These are phyloP conservation scores for Chaetomium sp. DNA, from an alignment of 2,329 filamentous ascomycete species.

Conservation along the genomic window DNA sequence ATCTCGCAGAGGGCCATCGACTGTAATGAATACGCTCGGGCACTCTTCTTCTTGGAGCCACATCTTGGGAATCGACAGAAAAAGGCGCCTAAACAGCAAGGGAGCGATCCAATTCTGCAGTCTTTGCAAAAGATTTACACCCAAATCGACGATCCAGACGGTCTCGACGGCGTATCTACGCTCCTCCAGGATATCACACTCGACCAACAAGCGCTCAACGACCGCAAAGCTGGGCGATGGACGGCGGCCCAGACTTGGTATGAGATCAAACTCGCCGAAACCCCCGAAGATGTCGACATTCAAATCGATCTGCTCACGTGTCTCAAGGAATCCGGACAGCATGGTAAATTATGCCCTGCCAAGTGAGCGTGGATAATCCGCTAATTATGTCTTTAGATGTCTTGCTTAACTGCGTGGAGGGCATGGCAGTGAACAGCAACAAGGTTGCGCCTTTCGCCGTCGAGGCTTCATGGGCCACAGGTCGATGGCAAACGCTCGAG, in stretches of 20 bases:
- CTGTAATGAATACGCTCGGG: conserved; percentile 86
- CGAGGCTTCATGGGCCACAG: conserved; percentile 87
- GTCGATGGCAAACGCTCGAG: conserved; percentile 69
- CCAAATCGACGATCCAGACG: conserved; percentile 95
- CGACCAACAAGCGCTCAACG: conserved; percentile 86
- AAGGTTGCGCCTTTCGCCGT: conserved; percentile 75
- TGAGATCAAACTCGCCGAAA: conserved; percentile 76
- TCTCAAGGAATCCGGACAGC: conserved; percentile 89
- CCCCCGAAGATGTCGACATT: conserved; percentile 67
- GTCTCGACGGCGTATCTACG: conserved; percentile 87
- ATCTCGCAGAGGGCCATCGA: conserved; percentile 79
- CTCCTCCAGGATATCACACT: conserved; percentile 82
- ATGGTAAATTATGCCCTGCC: conserved; percentile 52
- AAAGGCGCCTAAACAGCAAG: conserved; percentile 39
- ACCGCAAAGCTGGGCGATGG: conserved; percentile 90
- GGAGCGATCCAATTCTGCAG: conserved; percentile 62
- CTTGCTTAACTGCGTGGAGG: conserved; percentile 78
- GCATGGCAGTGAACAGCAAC: conserved; percentile 54
- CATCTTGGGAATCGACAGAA: conserved; percentile 55
- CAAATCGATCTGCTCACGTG: conserved; percentile 82
- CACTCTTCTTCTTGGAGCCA: conserved; percentile 91
- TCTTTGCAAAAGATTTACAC: conserved; percentile 90
- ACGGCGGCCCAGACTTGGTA: conserved; percentile 96
- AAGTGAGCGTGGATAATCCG: neutral
- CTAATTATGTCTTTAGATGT: conserved; percentile 51